Evolutionary conservation across 2,329 filamentous ascomycete species (phyloP).

Genomic region (Monilinia laxa): DNA sequence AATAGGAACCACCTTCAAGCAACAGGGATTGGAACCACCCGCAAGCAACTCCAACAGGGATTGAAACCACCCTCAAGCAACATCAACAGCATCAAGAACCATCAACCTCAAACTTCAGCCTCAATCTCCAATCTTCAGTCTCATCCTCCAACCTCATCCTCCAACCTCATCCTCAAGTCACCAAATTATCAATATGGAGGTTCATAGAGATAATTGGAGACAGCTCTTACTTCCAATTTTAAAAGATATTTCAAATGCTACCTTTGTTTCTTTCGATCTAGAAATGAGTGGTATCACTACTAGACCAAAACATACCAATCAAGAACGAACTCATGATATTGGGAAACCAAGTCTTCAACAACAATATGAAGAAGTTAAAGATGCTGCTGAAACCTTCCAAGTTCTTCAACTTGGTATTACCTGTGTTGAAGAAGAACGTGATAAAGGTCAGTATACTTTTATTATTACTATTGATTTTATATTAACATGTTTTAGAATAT

Average conservation of each 20-base stretch:
- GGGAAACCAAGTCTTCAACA: conserved; percentile 55
- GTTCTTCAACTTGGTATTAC: conserved; percentile 68
- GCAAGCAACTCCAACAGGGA: neutral
- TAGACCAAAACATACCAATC: conserved; percentile 37
- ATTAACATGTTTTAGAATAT: conserved; percentile 40
- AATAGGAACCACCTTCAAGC: neutral
- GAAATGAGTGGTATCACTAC: conserved; percentile 64
- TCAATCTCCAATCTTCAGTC: neutral
- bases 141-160: neutral
- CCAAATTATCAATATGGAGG: conserved; percentile 17
- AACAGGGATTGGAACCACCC: too few relatives aligned
- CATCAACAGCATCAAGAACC: too few relatives aligned
- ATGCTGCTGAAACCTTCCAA: conserved; percentile 60
- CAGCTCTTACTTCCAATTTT: conserved; percentile 55
- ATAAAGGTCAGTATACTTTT: conserved; percentile 45
- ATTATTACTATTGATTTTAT: neutral
- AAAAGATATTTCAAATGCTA: conserved; percentile 55
- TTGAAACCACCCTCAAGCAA: too few relatives aligned
- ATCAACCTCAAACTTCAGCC: too few relatives aligned
- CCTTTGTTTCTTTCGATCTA: conserved; percentile 64
- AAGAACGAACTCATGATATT: conserved; percentile 39
- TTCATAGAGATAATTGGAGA: conserved; percentile 30
- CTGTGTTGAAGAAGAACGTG: conserved; percentile 56
- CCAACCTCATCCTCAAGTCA: neutral
- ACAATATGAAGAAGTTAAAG: conserved; percentile 59